Evolutionary conservation across 1,139 yeast genomes (phyloP), one percentile per base, ranked within the genome.

Genomic region (Dujonia santamariae): DNA sequence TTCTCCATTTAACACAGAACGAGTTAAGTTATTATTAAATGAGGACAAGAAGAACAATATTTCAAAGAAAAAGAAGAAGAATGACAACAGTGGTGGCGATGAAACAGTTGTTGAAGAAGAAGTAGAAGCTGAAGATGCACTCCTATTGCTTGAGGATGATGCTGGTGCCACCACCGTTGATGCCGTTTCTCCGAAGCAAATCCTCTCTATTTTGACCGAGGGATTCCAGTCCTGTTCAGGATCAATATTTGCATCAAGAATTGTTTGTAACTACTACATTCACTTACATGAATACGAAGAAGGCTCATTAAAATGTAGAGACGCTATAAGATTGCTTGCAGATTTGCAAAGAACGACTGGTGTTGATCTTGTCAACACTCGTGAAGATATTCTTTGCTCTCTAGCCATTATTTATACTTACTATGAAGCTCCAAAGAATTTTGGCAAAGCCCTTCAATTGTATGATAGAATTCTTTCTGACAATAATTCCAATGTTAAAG

Each of bases 381-480:
- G 72, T 43, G 72, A 71, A 37, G 84, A 80, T 37, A 61, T 86
- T 18, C 65, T 83, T 17, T 72, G 88, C 32, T 68, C 77, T 13
- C 65, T 86, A 36, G 97, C 95, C 1, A 75, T 81, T 2, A 74
- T 85, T 1, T 85, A 87, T 50, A 86, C 95, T 0, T 83, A 85
- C 50, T 75, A 80, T 51, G 96, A 90, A 53, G 85, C 96, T 0
- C 98, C 97, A 4, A 87, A 87, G 54, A 85, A 90, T 55, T 87
- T 78, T 50, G 68, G 75, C 7, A 68, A 81, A 26, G 97, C 98
- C 0, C 54, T 85, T 29, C 77, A 76, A 31, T 59, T 88, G 19
- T 92, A 84, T 54, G 84, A 83, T 34, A 63, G 69, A 21, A 76
- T 88, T 7, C 63, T 86, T 20, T 48, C 48, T 3, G 61, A 61